These are phyloP conservation scores for Plenodomus biglobosus DNA, from an alignment of 2,329 filamentous ascomycete genomes.

Conservation along the genomic window DNA sequence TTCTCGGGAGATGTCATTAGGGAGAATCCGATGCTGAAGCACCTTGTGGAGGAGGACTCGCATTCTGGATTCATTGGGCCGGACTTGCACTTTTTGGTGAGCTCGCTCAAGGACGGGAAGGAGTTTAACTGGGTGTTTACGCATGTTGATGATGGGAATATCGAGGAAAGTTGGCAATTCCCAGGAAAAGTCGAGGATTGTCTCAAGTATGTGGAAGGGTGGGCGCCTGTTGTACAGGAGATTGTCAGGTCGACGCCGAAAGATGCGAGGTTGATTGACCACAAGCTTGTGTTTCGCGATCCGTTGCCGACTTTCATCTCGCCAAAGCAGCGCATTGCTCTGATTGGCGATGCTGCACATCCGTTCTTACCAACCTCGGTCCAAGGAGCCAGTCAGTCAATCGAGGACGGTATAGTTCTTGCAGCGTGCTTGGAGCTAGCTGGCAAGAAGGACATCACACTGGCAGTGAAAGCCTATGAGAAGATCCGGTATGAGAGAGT, in stretches of 20 bases:
- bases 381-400: constrained; percentile 57
- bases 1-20: constrained; percentile 32
- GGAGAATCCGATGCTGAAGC: constrained; percentile 29
- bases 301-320: constrained; percentile 57
- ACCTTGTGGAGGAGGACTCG: constrained; percentile 39
- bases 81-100: constrained; percentile 42
- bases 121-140: constrained; percentile 45
- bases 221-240: constrained; percentile 34
- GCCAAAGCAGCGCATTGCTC: constrained; percentile 50
- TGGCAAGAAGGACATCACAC: constrained; percentile 26
- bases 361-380: constrained; percentile 57
- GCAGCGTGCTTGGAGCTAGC: constrained; percentile 30
- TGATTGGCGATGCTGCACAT: constrained; percentile 58
- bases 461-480: constrained; percentile 35
- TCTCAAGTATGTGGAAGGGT: constrained; percentile 34
- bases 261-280: constrained; percentile 49
- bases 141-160: constrained; percentile 43
- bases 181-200: constrained; percentile 37
- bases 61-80: constrained; percentile 39
- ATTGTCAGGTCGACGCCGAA: constrained; percentile 40
- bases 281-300: constrained; percentile 58
- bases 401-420: constrained; percentile 50
- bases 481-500: constrained; percentile 38
- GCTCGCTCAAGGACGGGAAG: constrained; percentile 37
- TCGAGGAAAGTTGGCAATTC: constrained; percentile 40